Percentiles rank a stretch among this genome's conserved stretches.
Conservation (phyloP, 2,329 filamentous ascomycete genomes). For the Fusarium sp. region DNA sequence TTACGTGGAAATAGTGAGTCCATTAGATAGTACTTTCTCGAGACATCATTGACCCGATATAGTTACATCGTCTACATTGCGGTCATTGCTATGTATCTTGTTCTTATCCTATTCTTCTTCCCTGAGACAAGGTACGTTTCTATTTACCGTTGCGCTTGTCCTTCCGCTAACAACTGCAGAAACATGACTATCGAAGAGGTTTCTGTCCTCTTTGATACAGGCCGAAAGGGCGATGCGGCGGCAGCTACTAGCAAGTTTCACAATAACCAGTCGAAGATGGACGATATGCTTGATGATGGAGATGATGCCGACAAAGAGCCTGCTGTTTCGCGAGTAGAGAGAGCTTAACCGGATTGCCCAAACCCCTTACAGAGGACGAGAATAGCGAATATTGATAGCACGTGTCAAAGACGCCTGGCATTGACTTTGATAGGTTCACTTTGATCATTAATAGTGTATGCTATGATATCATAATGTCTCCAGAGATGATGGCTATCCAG, state of each 20-base stretch:
- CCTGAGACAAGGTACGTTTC: constrained; percentile 32
- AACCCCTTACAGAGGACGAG: accelerated
- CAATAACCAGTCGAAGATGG: not conserved
- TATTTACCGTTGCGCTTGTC: accelerated
- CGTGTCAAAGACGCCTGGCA: not conserved
- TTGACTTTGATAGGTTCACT: not conserved
- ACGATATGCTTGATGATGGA: constrained; percentile 8
- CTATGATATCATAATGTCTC: not conserved
- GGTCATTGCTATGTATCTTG: constrained; percentile 31
- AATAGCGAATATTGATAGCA: too few species aligned
- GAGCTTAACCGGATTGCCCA: accelerated
- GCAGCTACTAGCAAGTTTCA: constrained; percentile 14
- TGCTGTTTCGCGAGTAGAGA: constrained; percentile 9
- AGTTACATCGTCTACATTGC: constrained; percentile 35
- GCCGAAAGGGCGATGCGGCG: constrained; percentile 10
- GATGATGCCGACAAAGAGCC: constrained; percentile 10
- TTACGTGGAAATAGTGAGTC: constrained; percentile 38
- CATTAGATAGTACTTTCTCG: too few species aligned
- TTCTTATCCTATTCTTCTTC: constrained; percentile 35
- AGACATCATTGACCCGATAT: too few species aligned
- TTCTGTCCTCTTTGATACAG: constrained; percentile 31
- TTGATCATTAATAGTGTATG: too few species aligned
- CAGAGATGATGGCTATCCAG: accelerated
- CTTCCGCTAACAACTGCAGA: not conserved
- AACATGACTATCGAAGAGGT: constrained; percentile 33